Evolutionary conservation across 208 protist genomes (phyloP).

Genomic region (Leishmania lainsoni): DNA sequence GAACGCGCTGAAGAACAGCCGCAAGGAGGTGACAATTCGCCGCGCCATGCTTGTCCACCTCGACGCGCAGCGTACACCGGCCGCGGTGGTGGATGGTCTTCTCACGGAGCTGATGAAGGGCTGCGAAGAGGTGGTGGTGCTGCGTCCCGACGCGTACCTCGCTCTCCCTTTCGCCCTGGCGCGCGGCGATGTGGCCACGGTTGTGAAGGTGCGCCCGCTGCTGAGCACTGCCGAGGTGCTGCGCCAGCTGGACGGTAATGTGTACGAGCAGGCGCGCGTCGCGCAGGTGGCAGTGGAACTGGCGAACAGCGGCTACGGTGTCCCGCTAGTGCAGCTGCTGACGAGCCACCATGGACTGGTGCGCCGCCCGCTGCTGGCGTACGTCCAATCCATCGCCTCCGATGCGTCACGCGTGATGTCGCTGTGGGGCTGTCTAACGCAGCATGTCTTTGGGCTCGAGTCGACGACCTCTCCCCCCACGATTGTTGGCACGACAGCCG

Average conservation of each 20-base stretch:
- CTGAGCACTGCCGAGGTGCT: constrained; percentile 74
- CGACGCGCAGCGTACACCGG: constrained; percentile 37
- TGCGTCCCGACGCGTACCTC: constrained; percentile 85
- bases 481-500: constrained; percentile 57
- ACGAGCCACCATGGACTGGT: constrained; percentile 68
- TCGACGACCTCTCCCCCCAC: constrained; percentile 24
- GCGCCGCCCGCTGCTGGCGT: constrained; percentile 42
- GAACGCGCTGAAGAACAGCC: constrained; percentile 55
- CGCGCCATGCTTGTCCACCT: constrained; percentile 74
- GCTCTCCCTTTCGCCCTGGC: constrained; percentile 51
- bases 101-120: constrained; percentile 53
- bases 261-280: constrained; percentile 49
- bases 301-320: constrained; percentile 48
- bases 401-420: constrained; percentile 38
- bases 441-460: constrained; percentile 66
- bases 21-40: constrained; percentile 56
- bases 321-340: constrained; percentile 63
- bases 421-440: constrained; percentile 70
- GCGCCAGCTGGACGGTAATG: constrained; percentile 43
- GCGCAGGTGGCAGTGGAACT: constrained; percentile 66
- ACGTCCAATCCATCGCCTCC: constrained; percentile 28
- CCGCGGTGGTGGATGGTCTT: constrained; percentile 43
- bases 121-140: constrained; percentile 79
- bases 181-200: constrained; percentile 14
- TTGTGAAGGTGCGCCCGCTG: constrained; percentile 31